phyloP scores from a whole-genome alignment of 2,329 filamentous ascomycete genomes.

The Paraphoma sp. region DNA sequence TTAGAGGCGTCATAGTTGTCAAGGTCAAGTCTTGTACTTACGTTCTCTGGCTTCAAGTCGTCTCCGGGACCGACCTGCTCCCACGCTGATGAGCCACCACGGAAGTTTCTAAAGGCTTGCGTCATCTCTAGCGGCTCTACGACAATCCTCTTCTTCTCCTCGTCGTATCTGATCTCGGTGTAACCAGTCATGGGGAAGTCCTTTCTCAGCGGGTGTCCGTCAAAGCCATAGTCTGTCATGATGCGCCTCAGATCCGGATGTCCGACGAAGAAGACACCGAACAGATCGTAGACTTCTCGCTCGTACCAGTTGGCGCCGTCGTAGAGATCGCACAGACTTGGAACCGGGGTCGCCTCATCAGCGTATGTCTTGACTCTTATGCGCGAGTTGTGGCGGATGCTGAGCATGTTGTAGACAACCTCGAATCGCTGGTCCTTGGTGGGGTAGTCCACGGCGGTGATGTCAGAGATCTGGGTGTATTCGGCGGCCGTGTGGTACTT shows the following conservation, averaged over 20 bases:
- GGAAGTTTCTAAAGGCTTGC: constrained; percentile 98
- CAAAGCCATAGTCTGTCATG: constrained; percentile 99
- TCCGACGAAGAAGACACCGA: constrained; percentile 93
- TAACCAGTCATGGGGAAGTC: constrained; percentile 98
- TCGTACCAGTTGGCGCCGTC: constrained; percentile 99
- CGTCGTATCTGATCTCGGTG: constrained; percentile 96
- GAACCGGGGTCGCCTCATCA: constrained; percentile 92
- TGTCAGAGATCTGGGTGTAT: constrained; percentile 90
- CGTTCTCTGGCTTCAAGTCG: constrained; percentile 75
- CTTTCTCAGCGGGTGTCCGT: constrained; percentile 95
- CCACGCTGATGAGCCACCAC: constrained; percentile 74
- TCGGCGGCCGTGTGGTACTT: constrained; percentile 98
- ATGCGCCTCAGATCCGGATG: constrained; percentile 96
- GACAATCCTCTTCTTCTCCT: constrained; percentile 99
- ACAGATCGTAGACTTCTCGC: constrained; percentile 96
- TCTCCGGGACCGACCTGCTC: constrained; percentile 74
- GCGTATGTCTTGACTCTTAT: constrained; percentile 99
- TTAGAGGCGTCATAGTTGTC: constrained; percentile 4
- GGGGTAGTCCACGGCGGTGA: constrained; percentile 95
- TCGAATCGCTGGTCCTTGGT: constrained; percentile 96
- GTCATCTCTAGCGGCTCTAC: constrained; percentile 97
- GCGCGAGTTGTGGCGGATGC: constrained; percentile 93
- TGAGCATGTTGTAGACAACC: constrained; percentile 96
- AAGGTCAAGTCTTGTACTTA: constrained; percentile 43
- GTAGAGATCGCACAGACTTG: constrained; percentile 83